Conservation (phyloP, 1,139 yeast genomes). For the Saccharomyces hybrid region DNA sequence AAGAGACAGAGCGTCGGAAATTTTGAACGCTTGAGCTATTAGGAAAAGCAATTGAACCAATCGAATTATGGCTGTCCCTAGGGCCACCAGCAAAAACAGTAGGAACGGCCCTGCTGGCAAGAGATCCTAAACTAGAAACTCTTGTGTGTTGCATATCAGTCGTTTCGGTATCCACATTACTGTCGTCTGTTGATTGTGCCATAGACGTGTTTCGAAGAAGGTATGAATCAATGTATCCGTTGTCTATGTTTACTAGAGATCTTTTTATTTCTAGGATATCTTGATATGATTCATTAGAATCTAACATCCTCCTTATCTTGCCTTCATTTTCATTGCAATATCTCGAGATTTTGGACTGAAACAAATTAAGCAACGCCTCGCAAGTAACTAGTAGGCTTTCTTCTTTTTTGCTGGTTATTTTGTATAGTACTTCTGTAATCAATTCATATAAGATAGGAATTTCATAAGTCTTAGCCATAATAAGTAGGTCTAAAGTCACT, state of each 20-base stretch:
- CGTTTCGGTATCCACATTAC: constrained; percentile 1
- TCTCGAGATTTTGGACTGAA: constrained; percentile 18
- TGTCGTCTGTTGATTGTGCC: constrained; percentile 4
- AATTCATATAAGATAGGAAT: constrained; percentile 63
- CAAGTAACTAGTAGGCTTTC: constrained; percentile 40
- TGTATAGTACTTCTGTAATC: constrained; percentile 59
- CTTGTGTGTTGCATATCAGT: neutral
- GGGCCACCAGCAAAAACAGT: constrained; percentile 24
- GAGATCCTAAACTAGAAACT: constrained; percentile 7
- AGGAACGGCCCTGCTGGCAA: constrained; percentile 7
- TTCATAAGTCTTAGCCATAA: constrained; percentile 55
- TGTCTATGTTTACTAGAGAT: constrained; percentile 43
- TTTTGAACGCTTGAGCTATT: constrained; percentile 3
- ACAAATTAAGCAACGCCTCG: constrained; percentile 20
- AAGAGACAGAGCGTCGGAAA: constrained; percentile 5
- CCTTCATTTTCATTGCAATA: constrained; percentile 18
- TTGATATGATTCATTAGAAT: constrained; percentile 15
- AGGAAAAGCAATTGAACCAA: constrained; percentile 15
- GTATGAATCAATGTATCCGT: constrained; percentile 54
- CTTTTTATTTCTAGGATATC: constrained; percentile 18
- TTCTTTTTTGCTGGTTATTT: constrained; percentile 57
- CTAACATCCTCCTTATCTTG: constrained; percentile 37
- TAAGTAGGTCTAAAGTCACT: constrained; percentile 55
- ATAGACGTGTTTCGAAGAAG: constrained; percentile 39
- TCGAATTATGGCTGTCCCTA: constrained; percentile 21